phyloP scores from a whole-genome alignment of 371 early-diverging fungal species.

The Apophysomyces elegans region DNA sequence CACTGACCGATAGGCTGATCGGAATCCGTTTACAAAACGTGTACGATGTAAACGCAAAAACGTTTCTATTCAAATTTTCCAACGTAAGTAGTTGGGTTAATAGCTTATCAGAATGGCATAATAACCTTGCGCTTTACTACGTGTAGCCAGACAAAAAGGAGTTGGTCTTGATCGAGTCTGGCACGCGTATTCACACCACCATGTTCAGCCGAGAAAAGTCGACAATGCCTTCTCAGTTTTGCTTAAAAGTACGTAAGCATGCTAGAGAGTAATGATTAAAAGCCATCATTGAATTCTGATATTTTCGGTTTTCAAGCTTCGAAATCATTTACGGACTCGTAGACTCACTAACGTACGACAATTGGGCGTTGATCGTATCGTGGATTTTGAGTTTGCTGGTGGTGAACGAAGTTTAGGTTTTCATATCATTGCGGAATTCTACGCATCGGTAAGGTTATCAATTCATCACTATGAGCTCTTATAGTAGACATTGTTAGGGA shows the following conservation, averaged over 20 bases:
- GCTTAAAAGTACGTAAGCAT: slow-evolving; percentile 66
- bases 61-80: slow-evolving; percentile 93
- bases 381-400: slow-evolving; percentile 91
- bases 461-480: background rate
- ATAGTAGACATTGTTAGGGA: slow-evolving; percentile 57
- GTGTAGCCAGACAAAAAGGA: slow-evolving; percentile 83
- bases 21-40: slow-evolving; percentile 92
- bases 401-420: slow-evolving; percentile 69
- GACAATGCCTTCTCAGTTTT: slow-evolving; percentile 84
- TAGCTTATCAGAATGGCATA: background rate
- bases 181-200: slow-evolving; percentile 93
- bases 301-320: slow-evolving; percentile 54
- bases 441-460: slow-evolving; percentile 69
- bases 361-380: slow-evolving; percentile 90
- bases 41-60: slow-evolving; percentile 92
- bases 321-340: slow-evolving; percentile 89
- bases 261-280: no score
- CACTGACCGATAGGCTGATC: slow-evolving; percentile 54
- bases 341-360: slow-evolving; percentile 84
- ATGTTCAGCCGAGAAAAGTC: slow-evolving; percentile 87
- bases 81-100: slow-evolving; percentile 44
- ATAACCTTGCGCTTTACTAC: background rate
- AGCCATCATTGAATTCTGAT: no score
- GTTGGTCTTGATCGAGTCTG: slow-evolving; percentile 90
- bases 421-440: slow-evolving; percentile 95